Percentiles rank a stretch among this genome's conserved stretches.
These are phyloP conservation scores for Botrytis hyacinthi DNA, from an alignment of 2,329 filamentous ascomycete species.

Conservation along the genomic window DNA sequence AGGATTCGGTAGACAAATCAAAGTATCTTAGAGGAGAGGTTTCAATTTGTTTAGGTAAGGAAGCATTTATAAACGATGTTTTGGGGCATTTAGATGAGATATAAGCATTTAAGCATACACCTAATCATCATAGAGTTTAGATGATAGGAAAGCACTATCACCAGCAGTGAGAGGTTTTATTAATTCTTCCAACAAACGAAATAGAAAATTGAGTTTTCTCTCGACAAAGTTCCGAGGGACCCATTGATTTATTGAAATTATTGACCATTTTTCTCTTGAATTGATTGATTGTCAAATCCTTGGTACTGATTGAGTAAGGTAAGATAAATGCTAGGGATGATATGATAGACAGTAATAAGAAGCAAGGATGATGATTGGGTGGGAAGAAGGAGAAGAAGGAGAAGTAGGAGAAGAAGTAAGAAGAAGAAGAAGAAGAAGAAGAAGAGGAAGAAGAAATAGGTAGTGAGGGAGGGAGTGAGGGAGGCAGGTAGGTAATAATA, in stretches of 20 bases:
- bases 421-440: too few species aligned
- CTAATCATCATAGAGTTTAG: conserved; percentile 14
- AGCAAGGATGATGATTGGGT: background rate
- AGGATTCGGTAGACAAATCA: background rate
- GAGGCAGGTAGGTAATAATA: background rate
- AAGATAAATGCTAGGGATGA: background rate
- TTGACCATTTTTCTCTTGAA: background rate
- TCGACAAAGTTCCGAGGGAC: background rate
- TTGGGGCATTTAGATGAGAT: conserved; percentile 20
- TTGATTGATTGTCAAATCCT: background rate
- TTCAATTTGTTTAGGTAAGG: conserved; percentile 19
- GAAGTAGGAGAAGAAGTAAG: background rate
- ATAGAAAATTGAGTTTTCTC: background rate
- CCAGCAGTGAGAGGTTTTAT: background rate
- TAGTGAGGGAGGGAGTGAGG: too few species aligned
- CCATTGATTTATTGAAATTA: background rate
- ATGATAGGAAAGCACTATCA: background rate
- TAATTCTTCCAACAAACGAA: background rate
- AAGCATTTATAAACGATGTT: conserved; percentile 37
- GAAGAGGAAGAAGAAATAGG: too few species aligned
- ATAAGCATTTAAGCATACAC: background rate
- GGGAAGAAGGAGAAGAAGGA: background rate
- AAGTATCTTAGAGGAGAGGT: background rate
- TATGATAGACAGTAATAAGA: background rate
- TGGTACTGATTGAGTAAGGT: background rate